These are phyloP conservation scores for Emericellopsis terricola DNA, from an alignment of 495 filamentous ascomycete genomes.

Conservation along the genomic window DNA sequence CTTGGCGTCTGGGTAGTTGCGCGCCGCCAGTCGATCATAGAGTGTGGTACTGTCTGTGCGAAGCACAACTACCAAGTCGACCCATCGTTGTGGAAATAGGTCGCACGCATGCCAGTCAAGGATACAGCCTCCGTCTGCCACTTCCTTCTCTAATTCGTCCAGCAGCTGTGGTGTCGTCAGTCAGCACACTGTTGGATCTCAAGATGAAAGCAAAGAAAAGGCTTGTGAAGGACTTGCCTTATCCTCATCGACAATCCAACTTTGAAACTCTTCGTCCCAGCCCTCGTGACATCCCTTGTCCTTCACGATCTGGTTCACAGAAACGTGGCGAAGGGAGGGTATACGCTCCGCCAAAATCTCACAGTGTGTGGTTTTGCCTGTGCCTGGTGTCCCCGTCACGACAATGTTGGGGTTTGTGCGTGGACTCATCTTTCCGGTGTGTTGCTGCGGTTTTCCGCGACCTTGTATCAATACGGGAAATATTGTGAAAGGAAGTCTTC, in stretches of 20 bases:
- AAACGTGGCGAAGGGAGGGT: slow-evolving; percentile 49
- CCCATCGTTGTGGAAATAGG: slow-evolving; percentile 81
- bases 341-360: slow-evolving; percentile 51
- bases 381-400: slow-evolving; percentile 86
- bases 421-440: slow-evolving; percentile 22
- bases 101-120: slow-evolving; percentile 99
- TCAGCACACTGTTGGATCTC: too few species aligned
- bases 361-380: slow-evolving; percentile 84
- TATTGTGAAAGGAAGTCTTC: too few species aligned
- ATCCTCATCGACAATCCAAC: slow-evolving; percentile 93
- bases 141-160: slow-evolving; percentile 72
- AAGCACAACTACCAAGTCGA: slow-evolving; percentile 88
- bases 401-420: slow-evolving; percentile 62
- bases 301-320: slow-evolving; percentile 83
- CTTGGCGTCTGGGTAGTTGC: slow-evolving; percentile 68
- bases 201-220: slow-evolving; percentile 3
- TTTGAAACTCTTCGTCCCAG: slow-evolving; percentile 66
- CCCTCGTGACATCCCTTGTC: slow-evolving; percentile 65
- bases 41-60: slow-evolving; percentile 58
- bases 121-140: slow-evolving; percentile 65
- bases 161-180: slow-evolving; percentile 39
- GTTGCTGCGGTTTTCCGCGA: too few species aligned
- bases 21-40: slow-evolving; percentile 66
- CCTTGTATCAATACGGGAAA: too few species aligned
- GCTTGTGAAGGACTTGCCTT: slow-evolving; percentile 50